Base-by-base conservation (phyloP, 768 basidiomycete species). In the Termitomyces sp. region DNA sequence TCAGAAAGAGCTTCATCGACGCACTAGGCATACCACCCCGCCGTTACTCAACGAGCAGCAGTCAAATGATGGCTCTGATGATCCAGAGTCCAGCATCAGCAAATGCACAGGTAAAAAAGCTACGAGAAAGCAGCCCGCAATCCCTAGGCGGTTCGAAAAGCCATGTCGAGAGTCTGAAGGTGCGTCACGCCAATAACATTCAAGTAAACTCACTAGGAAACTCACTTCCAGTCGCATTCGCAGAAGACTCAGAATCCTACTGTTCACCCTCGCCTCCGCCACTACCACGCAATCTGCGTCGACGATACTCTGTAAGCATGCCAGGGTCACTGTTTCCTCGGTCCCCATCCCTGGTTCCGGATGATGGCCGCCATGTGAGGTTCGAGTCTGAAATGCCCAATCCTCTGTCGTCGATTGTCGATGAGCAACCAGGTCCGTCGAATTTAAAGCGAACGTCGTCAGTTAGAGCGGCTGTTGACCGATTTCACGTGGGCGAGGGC, bases 261-360 rank as follows among this genome's bases (percentile, higher is more conserved):
- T 44, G 55, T 30, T 67, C 65, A 30, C 67, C 73, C 23, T 69
- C 72, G 0, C 69, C 69, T 14, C 74, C 67, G 12, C 71, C 71
- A 11, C 64, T 65, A 19, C 67, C 71, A 31, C 69, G 67, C 41
- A 56, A 62, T 35, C 67, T 78, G 8, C 73, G 69, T 41, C 73
- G 71, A 28, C 72, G 69, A n/a, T 70, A 71, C 8, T 82, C 81
- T 3, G 63, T 78, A 0, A 84, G 83, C 1, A 92, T 92, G 89
- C 90, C 89, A 21, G 90, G 89, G 8, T 80, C 90, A 1, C 79
- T 92, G 12, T 89, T 84, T 64, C 82, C 88, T 5, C 83, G 87
- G 9, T 89, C 90, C 0, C 78, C 82, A 0, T 88, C 88, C n/a
- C 72, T 83, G 12, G 71, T 83, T 31, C 82, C 84, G 23, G 61